phyloP scores from a whole-genome alignment of 805 yeast genomes.

The Wickerhamiella cacticola region DNA sequence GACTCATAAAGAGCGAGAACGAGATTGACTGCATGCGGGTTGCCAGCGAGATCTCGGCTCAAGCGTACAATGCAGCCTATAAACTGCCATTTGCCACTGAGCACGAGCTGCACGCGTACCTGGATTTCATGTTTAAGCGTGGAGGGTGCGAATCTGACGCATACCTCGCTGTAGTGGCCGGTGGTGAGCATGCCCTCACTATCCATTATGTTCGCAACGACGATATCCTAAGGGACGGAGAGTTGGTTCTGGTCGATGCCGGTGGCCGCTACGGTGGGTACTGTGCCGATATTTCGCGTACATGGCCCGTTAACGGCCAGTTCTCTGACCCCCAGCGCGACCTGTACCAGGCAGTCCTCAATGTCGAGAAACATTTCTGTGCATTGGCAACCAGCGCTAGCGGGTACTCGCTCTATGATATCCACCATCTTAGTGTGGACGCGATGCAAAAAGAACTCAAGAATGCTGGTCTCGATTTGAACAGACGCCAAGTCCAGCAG shows the following conservation, averaged over 20 bases:
- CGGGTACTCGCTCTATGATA: constrained; percentile 50
- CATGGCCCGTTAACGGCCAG: constrained; percentile 80
- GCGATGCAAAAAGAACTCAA: constrained; percentile 50
- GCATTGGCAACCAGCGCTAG: constrained; percentile 46
- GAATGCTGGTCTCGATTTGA: constrained; percentile 52
- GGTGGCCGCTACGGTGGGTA: constrained; percentile 91
- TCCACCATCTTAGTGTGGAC: constrained; percentile 59
- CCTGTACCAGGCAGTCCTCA: constrained; percentile 75
- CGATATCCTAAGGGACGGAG: constrained; percentile 62
- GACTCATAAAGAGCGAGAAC: constrained; percentile 62
- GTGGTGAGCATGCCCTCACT: constrained; percentile 78
- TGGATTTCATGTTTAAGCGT: constrained; percentile 69
- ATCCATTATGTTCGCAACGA: constrained; percentile 93
- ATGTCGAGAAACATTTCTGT: constrained; percentile 70
- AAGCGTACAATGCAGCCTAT: constrained; percentile 75
- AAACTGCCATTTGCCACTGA: constrained; percentile 52
- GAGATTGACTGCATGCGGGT: constrained; percentile 70
- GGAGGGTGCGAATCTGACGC: constrained; percentile 89
- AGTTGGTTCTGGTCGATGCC: constrained; percentile 86
- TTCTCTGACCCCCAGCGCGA: constrained; percentile 74
- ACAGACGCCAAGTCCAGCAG: constrained; percentile 26
- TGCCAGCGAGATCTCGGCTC: constrained; percentile 72
- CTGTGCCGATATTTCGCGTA: constrained; percentile 88
- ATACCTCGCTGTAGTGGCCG: constrained; percentile 92
- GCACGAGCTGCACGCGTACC: constrained; percentile 60